Base-by-base conservation (phyloP, 805 yeast species). In the Pichia phayaonensis region DNA sequence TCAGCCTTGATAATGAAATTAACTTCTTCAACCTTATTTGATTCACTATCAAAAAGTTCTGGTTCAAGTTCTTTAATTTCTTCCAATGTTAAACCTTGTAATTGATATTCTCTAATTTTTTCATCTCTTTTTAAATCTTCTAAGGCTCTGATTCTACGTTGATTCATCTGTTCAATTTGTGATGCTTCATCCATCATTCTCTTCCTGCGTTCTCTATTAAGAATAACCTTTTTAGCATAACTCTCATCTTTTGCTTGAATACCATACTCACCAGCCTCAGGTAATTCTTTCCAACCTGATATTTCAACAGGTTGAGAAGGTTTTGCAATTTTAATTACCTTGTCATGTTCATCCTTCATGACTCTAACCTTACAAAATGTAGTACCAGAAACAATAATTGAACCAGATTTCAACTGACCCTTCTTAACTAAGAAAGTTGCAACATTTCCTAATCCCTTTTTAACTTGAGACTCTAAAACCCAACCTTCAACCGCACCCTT, bases 251-350 rank as follows among this genome's bases (percentile, higher is more conserved):
- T 77, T 13, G 94, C 95, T 62, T 89, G 84, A 6, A 92, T 63
- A 1, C 87, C 81, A 55, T 79, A 79, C 55, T 89, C 96, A 11
- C 99, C 99, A 12, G 96, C 94, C 47, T 80, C 86, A 0, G 98
- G 98, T 38, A 90, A 69, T 36, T 82, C 90, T 62, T 86, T 90
- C 99, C 99, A 94, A 0, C 99, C 99, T 63, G 87, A 76, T 8
- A 94, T 74, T 60, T 89, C 95, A 1, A 88, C 95, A 0, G 98
- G 97, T 10, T 86, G 83, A 0, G 96, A 84, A 0, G 99, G 98
- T 0, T 80, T 79, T 0, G 96, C 97, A 29, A 65, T 52, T 52
- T 80, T 78, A 10, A 89, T 66, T 0, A 72, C 51, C 55, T 80
- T 80, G 4, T 92, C 90, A 51, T 70, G 63, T 56, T 89, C 96